These are phyloP conservation scores for Cytospora leucostoma DNA, from an alignment of 2,329 filamentous ascomycete genomes.

Conservation along the genomic window DNA sequence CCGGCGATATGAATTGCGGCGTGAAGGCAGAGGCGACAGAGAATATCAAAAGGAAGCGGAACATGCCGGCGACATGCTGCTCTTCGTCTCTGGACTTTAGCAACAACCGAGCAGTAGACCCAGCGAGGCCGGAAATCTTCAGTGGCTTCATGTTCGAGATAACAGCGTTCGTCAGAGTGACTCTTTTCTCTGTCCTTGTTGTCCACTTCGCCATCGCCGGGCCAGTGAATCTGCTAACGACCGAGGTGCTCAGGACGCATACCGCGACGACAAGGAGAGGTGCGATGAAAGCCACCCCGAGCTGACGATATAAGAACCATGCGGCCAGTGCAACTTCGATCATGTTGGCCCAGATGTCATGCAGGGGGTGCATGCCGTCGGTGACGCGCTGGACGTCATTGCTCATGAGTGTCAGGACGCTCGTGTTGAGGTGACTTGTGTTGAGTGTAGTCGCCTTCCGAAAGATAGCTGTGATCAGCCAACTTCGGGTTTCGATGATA, in stretches of 20 bases:
- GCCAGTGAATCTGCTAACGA: conserved; percentile 36
- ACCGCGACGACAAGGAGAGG: conserved; percentile 21
- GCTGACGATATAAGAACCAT: conserved; percentile 26
- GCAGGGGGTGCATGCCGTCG: conserved; percentile 19
- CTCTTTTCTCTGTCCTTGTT: conserved; percentile 25
- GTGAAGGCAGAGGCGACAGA: conserved; percentile 25
- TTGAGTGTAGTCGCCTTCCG: conserved; percentile 36
- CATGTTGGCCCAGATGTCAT: conserved; percentile 29
- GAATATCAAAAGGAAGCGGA: conserved; percentile 31
- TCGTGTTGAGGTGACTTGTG: conserved; percentile 11
- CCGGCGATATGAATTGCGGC: conserved; percentile 18
- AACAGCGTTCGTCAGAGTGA: conserved; percentile 29
- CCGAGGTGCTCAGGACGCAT: conserved; percentile 31
- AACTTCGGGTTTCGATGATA: conserved; percentile 31
- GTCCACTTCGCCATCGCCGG: conserved; percentile 36
- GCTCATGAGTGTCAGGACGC: conserved; percentile 33
- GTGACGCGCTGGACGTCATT: conserved; percentile 32
- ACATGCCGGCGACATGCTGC: conserved; percentile 34
- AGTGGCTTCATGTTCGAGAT: conserved; percentile 23
- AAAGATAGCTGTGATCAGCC: conserved; percentile 39
- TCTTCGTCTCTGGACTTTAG: conserved; percentile 36
- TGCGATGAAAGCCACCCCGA: conserved; percentile 15
- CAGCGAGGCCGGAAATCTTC: conserved; percentile 17
- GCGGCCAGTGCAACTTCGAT: conserved; percentile 25
- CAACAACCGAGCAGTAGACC: conserved; percentile 35